Base-by-base conservation (phyloP, 2,329 filamentous ascomycete species). In the Microdochium bolleyi region DNA sequence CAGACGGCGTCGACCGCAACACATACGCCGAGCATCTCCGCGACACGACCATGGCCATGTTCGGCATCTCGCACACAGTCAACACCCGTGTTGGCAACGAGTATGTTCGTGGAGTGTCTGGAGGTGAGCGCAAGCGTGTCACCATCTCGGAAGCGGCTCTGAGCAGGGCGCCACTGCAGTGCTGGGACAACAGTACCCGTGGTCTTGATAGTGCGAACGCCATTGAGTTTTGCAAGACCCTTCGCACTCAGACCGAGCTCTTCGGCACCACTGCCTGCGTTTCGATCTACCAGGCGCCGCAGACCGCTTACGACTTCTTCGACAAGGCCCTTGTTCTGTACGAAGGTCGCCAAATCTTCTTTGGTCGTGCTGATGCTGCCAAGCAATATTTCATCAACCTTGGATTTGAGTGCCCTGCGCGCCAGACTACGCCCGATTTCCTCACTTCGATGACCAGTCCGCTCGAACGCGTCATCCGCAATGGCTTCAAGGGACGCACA, bases 71-170 rank as follows among this genome's bases (percentile, higher is more conserved):
- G 14, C 87, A 90, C 69, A 89, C 86, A 1, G 66, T 84, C 63
- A 84, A 89, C 70, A 89, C 86, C 2, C 76, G 78, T 16, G 85
- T 90, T 22, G 87, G 87, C 49, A 88, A 89, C 68, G 86, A 89
- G 67, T 89, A 83, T 63, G 73, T 89, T 27, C 83, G 87, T 54
- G 87, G 87, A 67, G 85, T 90, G 10, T 86, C 82, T 25, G 87
- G 87, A 63, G 87, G 87, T 63, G 86, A 90, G 74, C 77, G 84
- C 51, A 84, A 84, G 71, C 79, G 84, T 63, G 83, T 84, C 24
- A 83, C 79, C 57, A 84, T 84, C 56, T 76, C 80, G 46, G 81
- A 84, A 65, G 80, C 80, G 10, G 73, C 78, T 13, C 70, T 84
- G n/a, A 81, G 79, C 14, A 75, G 75, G 32, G 77, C 80, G 2